Percentiles rank a stretch among this genome's conserved stretches.
Conservation (phyloP, 768 basidiomycete species). For the Boletellus emodensis region DNA sequence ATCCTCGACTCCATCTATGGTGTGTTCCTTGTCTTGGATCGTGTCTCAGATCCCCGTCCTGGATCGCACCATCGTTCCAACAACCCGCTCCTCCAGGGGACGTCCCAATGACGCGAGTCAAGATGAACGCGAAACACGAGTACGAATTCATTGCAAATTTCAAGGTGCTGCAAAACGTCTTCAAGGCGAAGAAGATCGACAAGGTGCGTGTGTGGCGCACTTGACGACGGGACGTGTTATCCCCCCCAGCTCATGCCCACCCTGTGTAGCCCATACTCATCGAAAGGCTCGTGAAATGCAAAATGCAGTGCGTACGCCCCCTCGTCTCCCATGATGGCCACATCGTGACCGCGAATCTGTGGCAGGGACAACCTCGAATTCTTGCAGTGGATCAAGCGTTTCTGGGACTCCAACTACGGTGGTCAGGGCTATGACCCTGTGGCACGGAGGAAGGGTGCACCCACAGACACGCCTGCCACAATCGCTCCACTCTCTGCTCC, state of each 20-base stretch:
- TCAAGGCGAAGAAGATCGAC: conserved; percentile 91
- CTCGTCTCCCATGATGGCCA: not conserved
- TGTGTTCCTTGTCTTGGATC: conserved; percentile 35
- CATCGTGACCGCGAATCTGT: conserved; percentile 14
- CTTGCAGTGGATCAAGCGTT: conserved; percentile 94
- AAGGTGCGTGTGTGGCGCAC: conserved; percentile 52
- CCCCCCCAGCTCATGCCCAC: not conserved
- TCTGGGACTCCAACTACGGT: conserved; percentile 90
- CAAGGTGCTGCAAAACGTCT: conserved; percentile 90
- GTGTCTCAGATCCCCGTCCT: conserved; percentile 16
- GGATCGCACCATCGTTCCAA: conserved; percentile 9
- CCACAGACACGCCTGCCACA: conserved; percentile 75
- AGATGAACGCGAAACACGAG: conserved; percentile 94
- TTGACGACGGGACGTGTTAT: not conserved
- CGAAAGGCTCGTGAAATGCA: conserved; percentile 94
- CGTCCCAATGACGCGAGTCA: conserved; percentile 86
- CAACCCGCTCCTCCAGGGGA: conserved; percentile 53
- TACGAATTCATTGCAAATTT: conserved; percentile 95
- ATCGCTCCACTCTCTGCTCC: conserved; percentile 58
- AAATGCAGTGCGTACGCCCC: conserved; percentile 82
- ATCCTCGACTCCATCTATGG: conserved; percentile 93
- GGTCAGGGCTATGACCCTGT: conserved; percentile 87
- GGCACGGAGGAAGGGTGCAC: conserved; percentile 71
- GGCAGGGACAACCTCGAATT: conserved; percentile 95
- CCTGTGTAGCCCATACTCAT: conserved; percentile 79